Evolutionary conservation across 176 grass and related monocot genomes (phyloP), one percentile per base, ranked within the genome.

Genomic region (Carex scoparia): DNA sequence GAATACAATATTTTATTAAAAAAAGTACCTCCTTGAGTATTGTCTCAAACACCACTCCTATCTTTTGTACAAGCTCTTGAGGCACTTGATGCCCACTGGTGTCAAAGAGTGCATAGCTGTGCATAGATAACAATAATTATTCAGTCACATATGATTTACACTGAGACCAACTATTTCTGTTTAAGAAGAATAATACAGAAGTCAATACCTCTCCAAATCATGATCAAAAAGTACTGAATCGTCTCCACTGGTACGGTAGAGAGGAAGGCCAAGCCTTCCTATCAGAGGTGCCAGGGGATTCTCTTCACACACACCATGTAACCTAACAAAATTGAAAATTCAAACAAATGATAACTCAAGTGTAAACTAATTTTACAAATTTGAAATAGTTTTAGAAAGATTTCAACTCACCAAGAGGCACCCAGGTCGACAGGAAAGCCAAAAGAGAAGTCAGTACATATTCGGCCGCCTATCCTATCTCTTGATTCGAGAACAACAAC

Each of bases 281-380:
- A 99, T 99, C 77, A 95, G 87, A 44, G 96, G 91, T 79, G 96
- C 96, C 79, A 99, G 83, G 37, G 96, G 96, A 83, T 99, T 99
- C 80, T 99, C 96, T 89, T 95, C 94, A 84, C 93, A 95, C 12
- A 95, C 96, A 67, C 96, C 96, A 89, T 99, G 96, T 83, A 99
- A 92, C 96, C 96, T 99, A 48, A 71, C 1, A 80, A 82, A 93
- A 85, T 57, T 56, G 30, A 23, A 79, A 58, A 58, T 59, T 7
- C 40, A 77, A 59, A 85, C 8, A 61, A 49, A 69, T 19, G 49
- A 19, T 55, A 68, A 32, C 72, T 76, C 40, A 2, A 80, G 61
- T 48, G 1, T 12, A 58, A 30, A 35, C 18, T 30, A 37, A 84
- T 19, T 12, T 79, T 55, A 37, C 49, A 58, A 35, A 38, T 42